Evolutionary conservation across 2,329 filamentous ascomycete genomes (phyloP), one percentile per base, ranked within the genome.

Genomic region (Monosporascus sp.): DNA sequence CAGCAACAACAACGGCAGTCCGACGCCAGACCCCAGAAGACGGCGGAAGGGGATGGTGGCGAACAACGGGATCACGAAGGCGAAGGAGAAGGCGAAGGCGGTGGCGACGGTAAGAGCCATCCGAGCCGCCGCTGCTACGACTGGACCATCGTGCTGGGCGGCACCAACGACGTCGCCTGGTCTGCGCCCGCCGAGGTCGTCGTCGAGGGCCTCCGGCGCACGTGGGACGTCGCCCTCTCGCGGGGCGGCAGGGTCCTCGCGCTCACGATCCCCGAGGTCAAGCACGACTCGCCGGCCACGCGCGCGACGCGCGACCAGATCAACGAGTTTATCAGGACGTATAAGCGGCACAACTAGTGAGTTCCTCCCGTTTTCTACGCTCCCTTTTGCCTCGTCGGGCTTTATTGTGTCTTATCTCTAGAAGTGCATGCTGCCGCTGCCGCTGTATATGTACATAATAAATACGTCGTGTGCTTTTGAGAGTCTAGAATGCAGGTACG

Each of bases 141-240:
- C 70, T 87, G 83, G 81, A 76, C 80, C 15, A 76, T 88, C 34
- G 67, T 86, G 5, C 74, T 88, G 2, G 84, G 81, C 8, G 84
- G 84, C 2, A 86, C 84, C 48, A 88, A 87, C 60, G 84, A 88
- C 58, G 65, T 87, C 5, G 77, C 67, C 22, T 71, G 71, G 54
- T 62, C 64, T 8, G 54, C 68, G 6, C 49, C 65, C 0, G 58
- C 73, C 8, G 66, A 75, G 1, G 61, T 70, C 2, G 79, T 85
- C 22, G 78, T 78, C 58, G 61, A 72, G 6, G 69, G 70, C 8
- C 74, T 86, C 15, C 68, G 78, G 56, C 63, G 70, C 9, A 65
- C 72, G 38, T 88, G 80, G 76, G 66, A 72, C 44, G 65, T 80
- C 2, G 72, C 79, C 1, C 70, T 85, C 2, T 61, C 65, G 1